These are phyloP conservation scores for Plasmodium reichenowi DNA, from an alignment of 169 alveolate genomes.

Conservation along the genomic window DNA sequence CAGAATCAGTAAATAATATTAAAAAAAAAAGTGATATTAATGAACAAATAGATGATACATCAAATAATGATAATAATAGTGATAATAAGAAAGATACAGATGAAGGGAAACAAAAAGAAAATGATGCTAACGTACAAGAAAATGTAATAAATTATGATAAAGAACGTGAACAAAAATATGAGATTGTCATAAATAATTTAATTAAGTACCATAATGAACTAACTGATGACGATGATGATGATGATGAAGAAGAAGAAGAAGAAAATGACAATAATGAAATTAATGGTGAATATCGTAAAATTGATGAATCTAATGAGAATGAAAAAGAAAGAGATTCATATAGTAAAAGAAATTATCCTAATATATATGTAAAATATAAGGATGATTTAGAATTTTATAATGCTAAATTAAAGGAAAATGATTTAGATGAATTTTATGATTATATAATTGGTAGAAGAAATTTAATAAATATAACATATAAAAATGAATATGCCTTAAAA, in stretches of 20 bases:
- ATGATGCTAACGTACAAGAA: background rate
- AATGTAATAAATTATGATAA: too few relatives aligned
- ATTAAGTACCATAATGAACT: background rate
- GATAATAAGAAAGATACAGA: background rate
- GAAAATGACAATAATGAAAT: background rate
- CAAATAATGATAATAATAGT: background rate
- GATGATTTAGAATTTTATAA: constrained; percentile 21
- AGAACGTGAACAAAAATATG: background rate
- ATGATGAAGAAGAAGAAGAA: background rate
- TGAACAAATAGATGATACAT: background rate
- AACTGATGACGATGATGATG: background rate
- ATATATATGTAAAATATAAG: constrained; percentile 12
- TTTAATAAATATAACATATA: constrained; percentile 20
- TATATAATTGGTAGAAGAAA: constrained; percentile 35
- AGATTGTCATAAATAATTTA: background rate
- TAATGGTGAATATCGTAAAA: constrained; percentile 10
- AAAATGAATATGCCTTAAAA: constrained; percentile 58
- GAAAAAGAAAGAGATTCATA: background rate
- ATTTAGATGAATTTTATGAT: constrained; percentile 41
- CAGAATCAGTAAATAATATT: background rate
- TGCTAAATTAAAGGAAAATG: constrained; percentile 24
- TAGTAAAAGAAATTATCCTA: background rate
- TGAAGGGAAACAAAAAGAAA: background rate
- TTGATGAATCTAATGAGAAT: constrained; percentile 15
- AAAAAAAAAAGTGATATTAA: background rate